Percentiles rank a stretch among this genome's conserved stretches.
Conservation (phyloP, 129 eudicot species). For the Centella asiatica region DNA sequence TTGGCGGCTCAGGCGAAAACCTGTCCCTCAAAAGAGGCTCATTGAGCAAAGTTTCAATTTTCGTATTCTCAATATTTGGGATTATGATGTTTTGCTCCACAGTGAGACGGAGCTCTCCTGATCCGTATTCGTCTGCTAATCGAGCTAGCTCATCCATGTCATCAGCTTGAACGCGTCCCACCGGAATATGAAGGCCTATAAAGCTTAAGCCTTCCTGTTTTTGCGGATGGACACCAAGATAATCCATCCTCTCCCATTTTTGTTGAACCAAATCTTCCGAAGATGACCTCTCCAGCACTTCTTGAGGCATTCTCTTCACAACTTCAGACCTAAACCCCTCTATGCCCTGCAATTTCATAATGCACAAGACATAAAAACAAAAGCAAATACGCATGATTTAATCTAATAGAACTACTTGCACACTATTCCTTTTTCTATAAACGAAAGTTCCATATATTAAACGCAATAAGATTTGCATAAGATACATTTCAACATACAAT, state of each 20-base stretch:
- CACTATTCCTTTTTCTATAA: not conserved
- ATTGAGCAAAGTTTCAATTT: conserved; percentile 50
- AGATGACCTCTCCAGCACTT: conserved; percentile 62
- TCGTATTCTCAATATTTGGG: conserved; percentile 67
- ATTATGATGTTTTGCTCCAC: conserved; percentile 93
- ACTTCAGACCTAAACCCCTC: conserved; percentile 88
- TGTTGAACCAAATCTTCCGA: conserved; percentile 56
- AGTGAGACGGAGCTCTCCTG: conserved; percentile 89
- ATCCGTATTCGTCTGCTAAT: conserved; percentile 76
- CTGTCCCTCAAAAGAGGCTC: conserved; percentile 70
- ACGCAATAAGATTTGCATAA: not conserved
- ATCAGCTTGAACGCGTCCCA: conserved; percentile 87
- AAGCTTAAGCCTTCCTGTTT: conserved; percentile 84
- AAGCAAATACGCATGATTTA: not conserved
- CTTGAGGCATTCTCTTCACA: conserved; percentile 82
- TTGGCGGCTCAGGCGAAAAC: conserved; percentile 67
- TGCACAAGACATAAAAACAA: not conserved
- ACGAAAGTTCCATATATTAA: too few relatives aligned
- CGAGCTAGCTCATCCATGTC: conserved; percentile 94
- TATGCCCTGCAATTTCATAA: conserved; percentile 54
- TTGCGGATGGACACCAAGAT: conserved; percentile 78
- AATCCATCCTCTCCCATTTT: conserved; percentile 85
- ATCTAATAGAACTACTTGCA: not conserved
- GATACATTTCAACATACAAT: not conserved
- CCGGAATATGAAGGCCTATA: conserved; percentile 86